Base-by-base conservation (phyloP, 2,329 filamentous ascomycete species). In the Onygena corvina region DNA sequence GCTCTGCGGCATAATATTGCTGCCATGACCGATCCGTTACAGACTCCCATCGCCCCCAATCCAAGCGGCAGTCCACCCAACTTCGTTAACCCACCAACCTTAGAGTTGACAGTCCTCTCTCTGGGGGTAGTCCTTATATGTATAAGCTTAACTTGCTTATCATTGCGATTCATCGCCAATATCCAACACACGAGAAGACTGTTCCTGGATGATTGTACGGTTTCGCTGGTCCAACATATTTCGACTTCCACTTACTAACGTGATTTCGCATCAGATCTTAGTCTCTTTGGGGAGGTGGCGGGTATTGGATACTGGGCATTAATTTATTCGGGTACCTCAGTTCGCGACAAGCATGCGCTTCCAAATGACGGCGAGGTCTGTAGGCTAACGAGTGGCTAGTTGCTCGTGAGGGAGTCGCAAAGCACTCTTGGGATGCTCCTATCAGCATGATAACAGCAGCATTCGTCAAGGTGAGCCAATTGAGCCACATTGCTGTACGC, bases 21-120 rank as follows among this genome's bases (percentile, higher is more conserved):
- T 27, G 29, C 29, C 9, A 46, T 46, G 42, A 27, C 42, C n/a
- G 42, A 46, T 31, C 25, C 20, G 42, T 46, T 27, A 27, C 21
- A 46, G n/a, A 46, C 31, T 21, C 42, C 42, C 18, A 46, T 46
- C 16, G 42, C 42, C 3, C 27, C 42, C 29, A 46, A 46, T 14
- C 42, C 42, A n/a, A 31, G 31, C n/a, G 42, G 42, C 25, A 27
- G 14, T 12, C 42, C 42, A 11, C 9, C 42, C 14, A 46, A 46
- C 11, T 46, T 46, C 18, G 25, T 18, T n/a, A 31, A 31, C 29
- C 25, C 42, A 4, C 25, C 42, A 11, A 30, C 42, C 3, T 14
- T 46, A 12, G 42, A 46, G 25, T 33, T 21, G 14, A 46, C 42
- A 4, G 27, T 46, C 29, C 25, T 46, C 16, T 30, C 27, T n/a